Base-by-base conservation (phyloP, 2,329 filamentous ascomycete genomes). In the Exophiala xenobiotica region DNA sequence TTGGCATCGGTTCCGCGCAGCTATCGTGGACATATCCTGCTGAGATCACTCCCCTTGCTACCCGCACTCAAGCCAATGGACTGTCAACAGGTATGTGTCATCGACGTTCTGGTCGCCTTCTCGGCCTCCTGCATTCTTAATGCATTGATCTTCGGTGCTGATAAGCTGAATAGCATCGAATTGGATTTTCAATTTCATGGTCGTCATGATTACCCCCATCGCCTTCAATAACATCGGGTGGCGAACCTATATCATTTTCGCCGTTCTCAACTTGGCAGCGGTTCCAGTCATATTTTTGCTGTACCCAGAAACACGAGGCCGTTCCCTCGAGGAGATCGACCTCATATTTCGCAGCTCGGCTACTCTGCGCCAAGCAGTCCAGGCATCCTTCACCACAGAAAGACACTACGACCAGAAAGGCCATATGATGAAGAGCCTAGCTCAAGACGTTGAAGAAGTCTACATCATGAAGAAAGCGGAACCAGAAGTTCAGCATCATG, bases 21-120 rank as follows among this genome's bases (percentile, higher is more conserved):
- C 79, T 84, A 65, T 78, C 80, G 6, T 84, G 80, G 80, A 67
- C 84, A 7, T 83, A 82, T 66, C 78, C 80, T 3, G 79, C 81
- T 39, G 81, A 85, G 61, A 77, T 84, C 58, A 79, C 79, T 57
- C 78, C 81, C 23, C 67, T 85, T 53, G n/a, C 20, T 5, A 44
- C 51, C 27, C 45, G 58, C 2, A 46, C 50, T 3, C 38, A 31
- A 16, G 19, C 45, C 7, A 40, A 33, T 19, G 51, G 48, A 9
- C 18, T 56, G 3, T 40, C 51, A 8, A 53, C 47, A 5, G n/a
- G n/a, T n/a, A n/a, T n/a, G n/a, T n/a, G n/a, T n/a, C n/a, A n/a
- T n/a, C n/a, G n/a, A n/a, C n/a, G n/a, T n/a, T n/a, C n/a, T n/a
- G n/a, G n/a, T n/a, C n/a, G n/a, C n/a, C n/a, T n/a, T n/a, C n/a